phyloP scores from a whole-genome alignment of 495 filamentous ascomycete genomes.

The Talaromyces liani region DNA sequence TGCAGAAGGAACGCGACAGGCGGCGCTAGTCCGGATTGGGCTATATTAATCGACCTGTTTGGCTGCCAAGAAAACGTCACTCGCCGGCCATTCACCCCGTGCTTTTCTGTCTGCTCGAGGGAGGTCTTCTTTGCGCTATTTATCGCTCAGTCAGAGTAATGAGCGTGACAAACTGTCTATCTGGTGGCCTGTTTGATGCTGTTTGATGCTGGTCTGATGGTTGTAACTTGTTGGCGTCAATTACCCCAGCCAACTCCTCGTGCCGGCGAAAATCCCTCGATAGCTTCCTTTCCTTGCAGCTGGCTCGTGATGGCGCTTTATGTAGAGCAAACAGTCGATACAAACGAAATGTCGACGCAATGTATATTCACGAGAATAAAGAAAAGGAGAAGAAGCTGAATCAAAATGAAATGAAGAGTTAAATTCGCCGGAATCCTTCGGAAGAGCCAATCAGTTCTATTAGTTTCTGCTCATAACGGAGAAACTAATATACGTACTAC shows the following conservation, averaged over 20 bases:
- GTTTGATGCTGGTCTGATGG: background rate
- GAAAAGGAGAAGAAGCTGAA: slow-evolving; percentile 14
- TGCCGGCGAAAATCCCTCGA: background rate
- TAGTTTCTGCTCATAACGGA: background rate
- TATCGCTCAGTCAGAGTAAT: background rate
- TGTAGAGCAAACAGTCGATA: background rate
- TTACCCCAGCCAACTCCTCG: background rate
- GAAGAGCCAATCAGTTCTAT: background rate
- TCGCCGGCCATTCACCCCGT: background rate
- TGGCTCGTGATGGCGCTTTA: background rate
- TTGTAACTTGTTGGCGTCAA: background rate
- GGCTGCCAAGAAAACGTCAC: slow-evolving; percentile 4
- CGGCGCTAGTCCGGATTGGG: slow-evolving; percentile 4
- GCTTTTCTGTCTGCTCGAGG: too few species aligned
- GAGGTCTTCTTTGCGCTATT: background rate
- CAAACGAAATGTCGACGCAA: background rate
- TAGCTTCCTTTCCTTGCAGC: background rate
- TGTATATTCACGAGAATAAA: slow-evolving; percentile 7
- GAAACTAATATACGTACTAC: background rate
- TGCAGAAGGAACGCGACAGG: slow-evolving; percentile 1
- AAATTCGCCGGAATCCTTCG: background rate
- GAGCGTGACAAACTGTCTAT: background rate
- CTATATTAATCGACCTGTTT: slow-evolving; percentile 4
- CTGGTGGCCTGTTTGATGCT: background rate
- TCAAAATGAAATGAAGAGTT: slow-evolving; percentile 9